These are phyloP conservation scores for Alnus glutinosa DNA, from an alignment of 306 rosid species.

Conservation along the genomic window DNA sequence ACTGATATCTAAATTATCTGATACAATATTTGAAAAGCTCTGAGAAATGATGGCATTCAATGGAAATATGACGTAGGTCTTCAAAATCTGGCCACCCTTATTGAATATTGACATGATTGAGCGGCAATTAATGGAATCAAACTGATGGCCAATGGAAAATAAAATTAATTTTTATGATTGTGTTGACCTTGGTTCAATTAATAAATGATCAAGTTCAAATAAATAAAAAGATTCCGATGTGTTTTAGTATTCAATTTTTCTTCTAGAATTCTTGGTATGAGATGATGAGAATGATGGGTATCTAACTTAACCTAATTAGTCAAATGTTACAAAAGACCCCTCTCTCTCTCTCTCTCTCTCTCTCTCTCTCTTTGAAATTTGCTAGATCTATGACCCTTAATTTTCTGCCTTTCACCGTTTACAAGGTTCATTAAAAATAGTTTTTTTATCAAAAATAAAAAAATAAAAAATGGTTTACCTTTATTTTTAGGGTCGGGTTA, in stretches of 20 bases:
- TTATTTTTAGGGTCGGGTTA: neutral
- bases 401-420: neutral
- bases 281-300: conserved; percentile 3
- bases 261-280: neutral
- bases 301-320: neutral
- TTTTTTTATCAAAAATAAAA: no score
- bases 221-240: neutral
- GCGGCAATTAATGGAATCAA: neutral
- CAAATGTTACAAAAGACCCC: neutral
- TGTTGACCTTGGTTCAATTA: neutral
- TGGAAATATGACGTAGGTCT: conserved; percentile 4
- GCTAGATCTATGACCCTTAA: neutral
- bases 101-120: conserved; percentile 45
- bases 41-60: conserved; percentile 17
- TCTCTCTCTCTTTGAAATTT: no score
- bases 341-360: neutral
- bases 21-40: no score
- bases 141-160: neutral
- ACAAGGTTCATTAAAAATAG: no score
- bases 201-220: neutral
- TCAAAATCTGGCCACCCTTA: conserved; percentile 44
- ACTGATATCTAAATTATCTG: no score
- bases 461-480: no score
- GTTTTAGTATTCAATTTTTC: neutral
- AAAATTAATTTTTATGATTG: neutral